Evolutionary conservation across 805 yeast species (phyloP).

Genomic region (Candida hungchunana): DNA sequence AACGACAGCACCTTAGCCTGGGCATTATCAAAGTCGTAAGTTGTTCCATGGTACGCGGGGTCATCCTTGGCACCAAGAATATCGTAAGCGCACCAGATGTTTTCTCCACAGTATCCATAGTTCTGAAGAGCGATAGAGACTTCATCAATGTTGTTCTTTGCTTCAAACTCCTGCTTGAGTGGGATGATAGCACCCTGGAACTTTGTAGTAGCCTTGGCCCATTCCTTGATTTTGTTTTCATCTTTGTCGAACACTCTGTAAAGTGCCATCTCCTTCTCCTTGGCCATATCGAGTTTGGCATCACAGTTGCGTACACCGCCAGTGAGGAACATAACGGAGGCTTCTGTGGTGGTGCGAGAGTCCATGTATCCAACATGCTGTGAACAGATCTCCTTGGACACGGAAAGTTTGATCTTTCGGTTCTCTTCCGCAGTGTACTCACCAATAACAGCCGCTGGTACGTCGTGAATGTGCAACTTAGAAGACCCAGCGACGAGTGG

Average conservation of each 20-base stretch:
- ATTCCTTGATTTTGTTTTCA: slow-evolving; percentile 4
- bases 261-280: slow-evolving; percentile 9
- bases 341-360: not conserved
- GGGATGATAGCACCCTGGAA: slow-evolving; percentile 18
- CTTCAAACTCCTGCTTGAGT: slow-evolving; percentile 13
- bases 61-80: slow-evolving; percentile 15
- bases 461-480: slow-evolving; percentile 7
- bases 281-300: slow-evolving; percentile 4
- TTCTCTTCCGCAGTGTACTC: slow-evolving; percentile 13
- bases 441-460: slow-evolving; percentile 15
- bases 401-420: slow-evolving; percentile 13
- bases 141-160: slow-evolving; percentile 13
- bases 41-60: slow-evolving; percentile 8
- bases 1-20: slow-evolving; percentile 1
- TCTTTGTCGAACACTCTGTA: slow-evolving; percentile 6
- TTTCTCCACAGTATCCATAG: slow-evolving; percentile 13
- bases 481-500: slow-evolving; percentile 19
- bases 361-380: slow-evolving; percentile 15
- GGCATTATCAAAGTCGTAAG: slow-evolving; percentile 6
- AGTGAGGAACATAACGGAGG: slow-evolving; percentile 13
- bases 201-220: slow-evolving; percentile 7
- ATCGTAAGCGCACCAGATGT: slow-evolving; percentile 19
- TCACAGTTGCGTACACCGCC: slow-evolving; percentile 17
- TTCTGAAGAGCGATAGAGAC: slow-evolving; percentile 9
- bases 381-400: slow-evolving; percentile 19